Evolutionary conservation across 129 eudicot genomes (phyloP), one percentile per base, ranked within the genome.

Genomic region (Centella asiatica): DNA sequence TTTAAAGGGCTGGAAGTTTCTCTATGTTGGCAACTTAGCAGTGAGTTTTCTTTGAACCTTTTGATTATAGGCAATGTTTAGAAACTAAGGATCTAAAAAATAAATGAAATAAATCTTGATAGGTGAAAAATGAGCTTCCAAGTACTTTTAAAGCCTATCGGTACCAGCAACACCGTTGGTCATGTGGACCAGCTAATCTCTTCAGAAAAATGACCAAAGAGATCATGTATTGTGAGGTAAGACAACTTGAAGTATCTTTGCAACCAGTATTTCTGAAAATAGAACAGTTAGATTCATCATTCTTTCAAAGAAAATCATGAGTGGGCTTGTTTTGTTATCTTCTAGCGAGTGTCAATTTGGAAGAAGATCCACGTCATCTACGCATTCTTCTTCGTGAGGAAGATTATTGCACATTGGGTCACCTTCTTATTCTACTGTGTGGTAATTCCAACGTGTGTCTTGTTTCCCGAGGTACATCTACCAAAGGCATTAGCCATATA

Each of bases 131-230:
- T 59, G 96, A 88, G 65, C 94, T 88, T 52, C 96, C 96, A 34
- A 84, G 96, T 57, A 88, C 94, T 39, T 84, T 84, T 63, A 88
- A 88, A 74, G 93, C 94, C 20, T 88, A 80, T 65, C 66, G 96
- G 20, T 88, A 20, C 68, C 96, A 88, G 67, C 96, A 88, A 68
- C 96, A 88, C 68, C 86, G 96, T n/a, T 88, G 96, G 96, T 88
- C 96, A 46, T 88, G 96, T 55, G 96, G 96, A 28, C 96, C 94
- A 2, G 96, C 96, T 25, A 88, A 88, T 72, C 82, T 88, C 29
- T 84, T 88, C 63, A 76, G 78, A 46, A 88, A 88, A 71, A 84
- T 88, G 96, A 63, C 84, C 55, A 74, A 69, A 62, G 96, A 88
- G 73, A 88, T 88, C 34, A 65, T 82, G 67, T 60, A 36, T n/a